phyloP scores from a whole-genome alignment of 768 basidiomycete genomes.

The Mycena capillaripes region DNA sequence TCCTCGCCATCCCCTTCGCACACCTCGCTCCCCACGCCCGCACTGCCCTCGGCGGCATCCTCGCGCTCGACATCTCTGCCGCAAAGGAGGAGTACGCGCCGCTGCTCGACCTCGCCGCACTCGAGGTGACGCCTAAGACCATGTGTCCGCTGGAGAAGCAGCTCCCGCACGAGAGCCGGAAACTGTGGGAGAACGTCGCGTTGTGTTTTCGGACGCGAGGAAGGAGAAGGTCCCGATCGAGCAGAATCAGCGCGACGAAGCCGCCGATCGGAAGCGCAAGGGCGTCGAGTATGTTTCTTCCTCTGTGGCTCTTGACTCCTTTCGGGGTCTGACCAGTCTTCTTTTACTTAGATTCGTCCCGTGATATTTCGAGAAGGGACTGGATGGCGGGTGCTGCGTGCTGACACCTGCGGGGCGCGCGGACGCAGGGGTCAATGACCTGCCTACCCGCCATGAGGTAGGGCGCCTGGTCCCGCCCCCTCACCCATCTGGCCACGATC shows the following conservation, averaged over 20 bases:
- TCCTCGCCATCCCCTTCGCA: conserved; percentile 66
- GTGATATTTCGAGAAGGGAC: no score
- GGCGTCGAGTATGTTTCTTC: conserved; percentile 80
- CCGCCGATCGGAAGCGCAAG: conserved; percentile 87
- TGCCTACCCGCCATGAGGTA: no score
- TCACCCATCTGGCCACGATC: no score
- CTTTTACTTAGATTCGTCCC: no score
- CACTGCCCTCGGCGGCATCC: conserved; percentile 51
- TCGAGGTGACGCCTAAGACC: conserved; percentile 85
- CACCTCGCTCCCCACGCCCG: conserved; percentile 52
- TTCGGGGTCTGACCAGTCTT: no score
- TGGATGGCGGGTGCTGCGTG: no score
- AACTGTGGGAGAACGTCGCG: conserved; percentile 91
- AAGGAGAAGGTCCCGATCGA: conserved; percentile 93
- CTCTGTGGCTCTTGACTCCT: no score
- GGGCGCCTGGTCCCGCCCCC: no score
- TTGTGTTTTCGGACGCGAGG: conserved; percentile 91
- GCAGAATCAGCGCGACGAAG: conserved; percentile 92
- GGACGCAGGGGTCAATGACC: no score
- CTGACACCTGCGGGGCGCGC: no score
- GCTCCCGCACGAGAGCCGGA: conserved; percentile 83
- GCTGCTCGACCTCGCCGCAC: conserved; percentile 83
- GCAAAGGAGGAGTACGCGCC: conserved; percentile 67
- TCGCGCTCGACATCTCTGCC: conserved; percentile 62
- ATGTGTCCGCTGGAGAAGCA: conserved; percentile 90